Evolutionary conservation across 78 protist genomes (phyloP).

Genomic region (Pigoraptor vietnamica): DNA sequence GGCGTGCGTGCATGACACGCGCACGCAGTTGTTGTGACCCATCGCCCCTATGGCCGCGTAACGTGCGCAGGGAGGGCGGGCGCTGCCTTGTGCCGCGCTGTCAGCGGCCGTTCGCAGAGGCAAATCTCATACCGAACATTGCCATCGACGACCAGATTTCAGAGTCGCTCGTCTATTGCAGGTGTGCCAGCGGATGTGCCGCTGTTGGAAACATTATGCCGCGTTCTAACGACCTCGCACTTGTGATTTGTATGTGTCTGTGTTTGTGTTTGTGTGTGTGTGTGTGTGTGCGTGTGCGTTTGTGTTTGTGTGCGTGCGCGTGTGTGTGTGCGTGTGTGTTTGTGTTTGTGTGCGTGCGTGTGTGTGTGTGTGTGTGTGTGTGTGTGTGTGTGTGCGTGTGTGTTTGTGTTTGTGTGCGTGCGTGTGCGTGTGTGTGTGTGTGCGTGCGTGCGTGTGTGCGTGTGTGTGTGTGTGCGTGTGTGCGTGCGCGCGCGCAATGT

Average conservation of each 20-base stretch:
- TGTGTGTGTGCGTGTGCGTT: too few relatives aligned
- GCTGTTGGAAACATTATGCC: not conserved
- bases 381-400: too few relatives aligned
- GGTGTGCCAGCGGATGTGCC: not conserved
- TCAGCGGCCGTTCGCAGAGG: not conserved
- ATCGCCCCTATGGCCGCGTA: not conserved
- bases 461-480: too few relatives aligned
- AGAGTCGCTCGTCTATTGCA: not conserved
- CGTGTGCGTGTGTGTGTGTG: too few relatives aligned
- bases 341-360: too few relatives aligned
- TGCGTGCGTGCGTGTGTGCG: too few relatives aligned
- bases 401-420: too few relatives aligned
- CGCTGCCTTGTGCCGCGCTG: not conserved
- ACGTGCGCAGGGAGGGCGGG: not conserved
- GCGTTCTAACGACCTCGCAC: not conserved
- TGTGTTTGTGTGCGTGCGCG: too few relatives aligned
- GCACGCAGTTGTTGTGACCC: not conserved
- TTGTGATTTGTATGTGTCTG: not conserved
- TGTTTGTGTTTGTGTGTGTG: too few relatives aligned
- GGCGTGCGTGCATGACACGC: not conserved
- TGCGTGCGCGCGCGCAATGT: too few relatives aligned
- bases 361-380: too few relatives aligned
- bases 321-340: too few relatives aligned
- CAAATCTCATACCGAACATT: not conserved
- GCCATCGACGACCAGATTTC: not conserved